Evolutionary conservation across 1,139 yeast species (phyloP).

Genomic region (Yamadazyma mexicana): DNA sequence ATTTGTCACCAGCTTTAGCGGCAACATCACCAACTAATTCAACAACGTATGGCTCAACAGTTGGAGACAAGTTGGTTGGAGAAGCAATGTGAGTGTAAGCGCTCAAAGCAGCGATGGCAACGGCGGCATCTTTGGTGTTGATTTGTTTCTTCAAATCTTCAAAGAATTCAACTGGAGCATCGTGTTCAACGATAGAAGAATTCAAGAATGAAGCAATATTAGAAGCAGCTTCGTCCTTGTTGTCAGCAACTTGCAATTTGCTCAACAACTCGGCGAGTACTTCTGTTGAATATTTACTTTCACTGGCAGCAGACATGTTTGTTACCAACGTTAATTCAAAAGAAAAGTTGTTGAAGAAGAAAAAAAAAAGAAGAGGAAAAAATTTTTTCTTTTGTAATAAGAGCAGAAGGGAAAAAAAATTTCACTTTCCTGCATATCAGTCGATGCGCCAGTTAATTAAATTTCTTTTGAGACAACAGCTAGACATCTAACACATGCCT

Average conservation of each 20-base stretch:
- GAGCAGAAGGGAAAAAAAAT: conserved; percentile 1
- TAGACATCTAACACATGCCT: neutral
- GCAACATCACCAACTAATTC: conserved; percentile 69
- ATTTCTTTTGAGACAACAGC: neutral
- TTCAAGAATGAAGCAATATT: conserved; percentile 92
- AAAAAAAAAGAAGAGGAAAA: conserved; percentile 6
- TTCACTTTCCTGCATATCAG: conserved; percentile 3
- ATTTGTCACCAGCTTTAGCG: conserved; percentile 88
- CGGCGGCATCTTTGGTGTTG: conserved; percentile 65
- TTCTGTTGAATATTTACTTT: conserved; percentile 66
- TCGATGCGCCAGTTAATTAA: neutral
- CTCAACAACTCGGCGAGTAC: conserved; percentile 93
- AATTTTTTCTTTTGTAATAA: conserved; percentile 7
- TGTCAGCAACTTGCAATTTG: conserved; percentile 91
- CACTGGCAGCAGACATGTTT: conserved; percentile 60
- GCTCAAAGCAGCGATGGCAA: conserved; percentile 74
- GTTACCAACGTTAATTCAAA: conserved; percentile 11
- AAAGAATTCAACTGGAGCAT: conserved; percentile 91
- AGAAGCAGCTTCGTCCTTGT: conserved; percentile 82
- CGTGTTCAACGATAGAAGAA: conserved; percentile 97
- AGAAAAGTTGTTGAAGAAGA: conserved; percentile 10
- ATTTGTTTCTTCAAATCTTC: conserved; percentile 72
- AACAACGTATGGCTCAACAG: conserved; percentile 94
- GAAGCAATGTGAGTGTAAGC: conserved; percentile 87
- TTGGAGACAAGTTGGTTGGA: conserved; percentile 75